Base-by-base conservation (phyloP, 345 rosid species). In the Linum usitatissimum region DNA sequence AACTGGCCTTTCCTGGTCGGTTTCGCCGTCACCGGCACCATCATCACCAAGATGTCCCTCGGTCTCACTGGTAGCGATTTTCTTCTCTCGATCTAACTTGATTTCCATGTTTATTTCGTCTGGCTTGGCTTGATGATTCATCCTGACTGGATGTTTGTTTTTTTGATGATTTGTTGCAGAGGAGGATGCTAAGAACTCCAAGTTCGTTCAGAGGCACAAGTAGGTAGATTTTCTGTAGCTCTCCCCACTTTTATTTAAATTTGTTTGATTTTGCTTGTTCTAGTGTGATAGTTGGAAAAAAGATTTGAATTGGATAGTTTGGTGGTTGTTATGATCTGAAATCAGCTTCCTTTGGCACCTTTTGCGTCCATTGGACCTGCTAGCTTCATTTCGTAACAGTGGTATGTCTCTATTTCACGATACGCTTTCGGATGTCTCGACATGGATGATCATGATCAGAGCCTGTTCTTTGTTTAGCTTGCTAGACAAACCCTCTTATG, bases 1-100 rank as follows among this genome's bases (percentile, higher is more conserved):
- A 63, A 63, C 66, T 63, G 59, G 66, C 66, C 66, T 10, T 63
- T 63, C 66, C 21, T 63, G 13, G 66, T 51, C 45, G 66, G 66
- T 5, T 63, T 63, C 23, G 66, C 66, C 59, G 28, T 53, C 19
- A 63, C 66, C 14, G 66, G 58, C 1, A 19, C 66, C 18, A 9
- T 62, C 65, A 62, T 62, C 65, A 62, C 65, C 36, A 42, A 62
- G 38, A 42, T 62, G 34, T 13, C 65, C 28, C 55, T 62, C 31
- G 65, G 65, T 9, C 65, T 62, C 34, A 62, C 65, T 48, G 65
- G 65, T 62, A 23, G 13, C 17, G 49, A 0, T 45, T 48, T 23
- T 23, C 28, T 23, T 23, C 28, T 19, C 55, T 19, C 49, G 17
- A 61, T 20, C 30, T 48, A 48, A 2, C 18, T 3, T 45, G 28